Percentiles rank a stretch among this genome's conserved stretches.
Evolutionary conservation across 129 eudicot species (phyloP).

Genomic region (Arctium lappa): DNA sequence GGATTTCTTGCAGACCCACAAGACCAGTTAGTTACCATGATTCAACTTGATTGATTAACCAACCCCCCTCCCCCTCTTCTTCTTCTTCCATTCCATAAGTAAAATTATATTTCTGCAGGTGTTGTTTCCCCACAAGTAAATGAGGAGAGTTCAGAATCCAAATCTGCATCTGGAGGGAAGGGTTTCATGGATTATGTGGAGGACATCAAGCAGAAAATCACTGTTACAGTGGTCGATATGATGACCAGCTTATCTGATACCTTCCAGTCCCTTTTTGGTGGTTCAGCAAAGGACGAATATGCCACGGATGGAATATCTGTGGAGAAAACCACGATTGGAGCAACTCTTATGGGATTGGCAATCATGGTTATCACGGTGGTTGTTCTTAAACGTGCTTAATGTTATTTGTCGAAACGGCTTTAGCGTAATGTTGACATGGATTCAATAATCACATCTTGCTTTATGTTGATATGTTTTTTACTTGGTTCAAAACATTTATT

Average conservation of each 20-base stretch:
- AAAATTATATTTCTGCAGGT: slow-evolving; percentile 2
- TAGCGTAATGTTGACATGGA: neutral
- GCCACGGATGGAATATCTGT: slow-evolving; percentile 12
- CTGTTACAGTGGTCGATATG: slow-evolving; percentile 49
- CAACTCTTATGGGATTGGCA: slow-evolving; percentile 60
- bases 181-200: slow-evolving; percentile 31
- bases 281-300: slow-evolving; percentile 19
- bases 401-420: slow-evolving; percentile 46
- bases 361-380: slow-evolving; percentile 68
- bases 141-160: slow-evolving; percentile 13
- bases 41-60: neutral
- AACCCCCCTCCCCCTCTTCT: neutral
- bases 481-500: neutral
- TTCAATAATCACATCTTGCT: neutral
- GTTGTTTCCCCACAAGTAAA: slow-evolving; percentile 10
- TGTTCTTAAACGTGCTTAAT: slow-evolving; percentile 42
- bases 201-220: slow-evolving; percentile 45
- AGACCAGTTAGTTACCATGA: slow-evolving; percentile 38
- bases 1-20: slow-evolving; percentile 55
- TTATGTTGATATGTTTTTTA: neutral
- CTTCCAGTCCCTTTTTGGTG: slow-evolving; percentile 48
- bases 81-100: neutral
- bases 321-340: slow-evolving; percentile 34
- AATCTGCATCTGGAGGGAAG: slow-evolving; percentile 19
- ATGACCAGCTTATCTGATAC: slow-evolving; percentile 56